A percentile compares a stretch with the other conserved stretches of the same genome.
These are phyloP conservation scores for Ustilago lituana DNA, from an alignment of 1,284 basidiomycete species.

Conservation along the genomic window DNA sequence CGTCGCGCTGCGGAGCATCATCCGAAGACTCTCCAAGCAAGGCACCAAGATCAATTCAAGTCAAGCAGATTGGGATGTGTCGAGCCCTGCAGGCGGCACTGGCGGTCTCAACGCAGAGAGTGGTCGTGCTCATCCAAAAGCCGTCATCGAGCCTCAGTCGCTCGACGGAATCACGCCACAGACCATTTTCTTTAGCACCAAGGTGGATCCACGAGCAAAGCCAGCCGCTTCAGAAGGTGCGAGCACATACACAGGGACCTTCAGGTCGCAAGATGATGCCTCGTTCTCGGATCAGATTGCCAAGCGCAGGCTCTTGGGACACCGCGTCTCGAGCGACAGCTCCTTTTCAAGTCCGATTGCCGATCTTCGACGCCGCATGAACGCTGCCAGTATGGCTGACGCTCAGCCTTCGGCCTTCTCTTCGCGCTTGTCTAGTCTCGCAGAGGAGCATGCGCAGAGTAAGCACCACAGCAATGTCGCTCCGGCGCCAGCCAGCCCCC, in stretches of 20 bases:
- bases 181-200: constrained; percentile 84
- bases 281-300: constrained; percentile 54
- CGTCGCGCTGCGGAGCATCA: constrained; percentile 84
- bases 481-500: constrained; percentile 7
- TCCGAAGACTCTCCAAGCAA: constrained; percentile 69
- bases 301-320: constrained; percentile 45
- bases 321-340: constrained; percentile 48
- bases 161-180: constrained; percentile 85
- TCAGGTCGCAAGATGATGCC: constrained; percentile 49
- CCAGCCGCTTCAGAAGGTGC: constrained; percentile 21
- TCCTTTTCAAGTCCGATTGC: constrained; percentile 44
- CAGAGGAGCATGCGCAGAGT: constrained; percentile 27
- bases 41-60: constrained; percentile 27
- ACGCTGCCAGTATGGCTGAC: constrained; percentile 13
- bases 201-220: constrained; percentile 14
- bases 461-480: constrained; percentile 4
- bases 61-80: constrained; percentile 23
- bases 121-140: constrained; percentile 19
- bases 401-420: constrained; percentile 34
- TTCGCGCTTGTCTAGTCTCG: constrained; percentile 29
- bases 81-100: background rate
- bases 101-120: background rate
- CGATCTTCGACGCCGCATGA: constrained; percentile 47
- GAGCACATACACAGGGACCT: constrained; percentile 38
- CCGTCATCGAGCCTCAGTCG: constrained; percentile 74